Percentiles rank a stretch among this genome's conserved stretches.
phyloP scores from a whole-genome alignment of 2,329 filamentous ascomycete species.

The Dryadomyces quercus-mongolicae region DNA sequence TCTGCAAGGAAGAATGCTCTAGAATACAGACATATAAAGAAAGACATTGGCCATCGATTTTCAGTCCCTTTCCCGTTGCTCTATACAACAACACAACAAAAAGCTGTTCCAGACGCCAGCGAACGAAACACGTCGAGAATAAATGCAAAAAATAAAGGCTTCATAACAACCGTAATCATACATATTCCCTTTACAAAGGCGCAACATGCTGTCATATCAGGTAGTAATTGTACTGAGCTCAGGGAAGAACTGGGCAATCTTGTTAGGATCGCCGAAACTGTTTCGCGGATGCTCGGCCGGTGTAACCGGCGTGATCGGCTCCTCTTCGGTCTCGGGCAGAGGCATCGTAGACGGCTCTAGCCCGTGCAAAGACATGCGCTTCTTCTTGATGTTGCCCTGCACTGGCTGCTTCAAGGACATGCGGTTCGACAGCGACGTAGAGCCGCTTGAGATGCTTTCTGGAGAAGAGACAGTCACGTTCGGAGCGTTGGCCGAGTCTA shows the following conservation, averaged over 20 bases:
- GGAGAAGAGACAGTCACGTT: neutral
- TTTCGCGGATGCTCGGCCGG: conserved; percentile 18
- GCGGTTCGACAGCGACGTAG: neutral
- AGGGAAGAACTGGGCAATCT: conserved; percentile 25
- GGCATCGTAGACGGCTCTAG: conserved; percentile 11
- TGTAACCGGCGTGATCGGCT: conserved; percentile 13
- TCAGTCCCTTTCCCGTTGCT: neutral
- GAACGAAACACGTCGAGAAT: too few relatives aligned
- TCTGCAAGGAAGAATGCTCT: too few relatives aligned
- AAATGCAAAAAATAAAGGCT: neutral
- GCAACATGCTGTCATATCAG: conserved; percentile 1
- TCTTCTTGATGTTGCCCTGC: conserved; percentile 28
- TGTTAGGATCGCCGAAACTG: conserved; percentile 25
- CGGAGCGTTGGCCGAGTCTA: conserved; percentile 11
- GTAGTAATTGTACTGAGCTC: conserved; percentile 18
- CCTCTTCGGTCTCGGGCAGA: conserved; percentile 3
- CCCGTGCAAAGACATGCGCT: conserved; percentile 21
- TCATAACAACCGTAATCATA: neutral
- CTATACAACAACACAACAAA: neutral
- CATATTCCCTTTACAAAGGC: neutral
- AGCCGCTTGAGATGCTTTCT: neutral
- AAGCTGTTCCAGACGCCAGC: too few relatives aligned
- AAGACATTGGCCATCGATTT: neutral
- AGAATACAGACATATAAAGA: neutral
- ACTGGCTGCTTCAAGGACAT: conserved; percentile 15